Percentiles rank a stretch among this genome's conserved stretches.
phyloP scores from a whole-genome alignment of 176 grass and related monocot genomes.

The Avena insularis region DNA sequence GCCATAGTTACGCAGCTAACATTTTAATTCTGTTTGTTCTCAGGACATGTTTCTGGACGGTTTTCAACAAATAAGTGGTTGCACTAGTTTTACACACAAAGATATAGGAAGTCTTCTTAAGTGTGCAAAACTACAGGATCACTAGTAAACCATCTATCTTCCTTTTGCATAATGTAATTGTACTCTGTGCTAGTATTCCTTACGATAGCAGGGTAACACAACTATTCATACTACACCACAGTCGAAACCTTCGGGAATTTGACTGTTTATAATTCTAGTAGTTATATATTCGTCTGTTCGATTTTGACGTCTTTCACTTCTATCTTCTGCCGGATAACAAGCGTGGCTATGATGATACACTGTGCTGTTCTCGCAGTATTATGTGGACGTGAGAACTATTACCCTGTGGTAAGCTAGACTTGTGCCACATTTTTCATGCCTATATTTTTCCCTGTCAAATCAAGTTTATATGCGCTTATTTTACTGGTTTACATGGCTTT shows the following conservation, averaged over 20 bases:
- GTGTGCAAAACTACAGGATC: not conserved
- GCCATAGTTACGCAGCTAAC: not conserved
- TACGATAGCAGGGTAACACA: not conserved
- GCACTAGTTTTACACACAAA: not conserved
- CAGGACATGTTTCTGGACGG: not conserved
- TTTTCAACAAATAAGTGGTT: not conserved
- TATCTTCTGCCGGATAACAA: not conserved
- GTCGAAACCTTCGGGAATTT: not conserved
- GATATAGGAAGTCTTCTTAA: not conserved
- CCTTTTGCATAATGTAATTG: not conserved
- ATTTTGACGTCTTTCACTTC: conserved; percentile 22
- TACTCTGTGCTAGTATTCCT: not conserved
- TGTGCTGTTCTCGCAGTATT: not conserved
- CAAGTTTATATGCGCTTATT: not conserved
- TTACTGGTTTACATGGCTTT: conserved; percentile 16
- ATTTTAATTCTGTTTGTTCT: conserved; percentile 5
- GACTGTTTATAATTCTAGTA: not conserved
- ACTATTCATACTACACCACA: not conserved
- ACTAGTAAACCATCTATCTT: not conserved
- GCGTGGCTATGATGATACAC: conserved; percentile 6
- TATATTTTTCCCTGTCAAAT: conserved; percentile 2
- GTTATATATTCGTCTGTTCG: conserved; percentile 9
- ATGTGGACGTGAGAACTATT: conserved; percentile 32
- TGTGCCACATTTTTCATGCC: not conserved
- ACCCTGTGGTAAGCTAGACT: conserved; percentile 42